These are phyloP conservation scores for Phytophthora syringae DNA, from an alignment of 352 stramenopile genomes.

Conservation along the genomic window DNA sequence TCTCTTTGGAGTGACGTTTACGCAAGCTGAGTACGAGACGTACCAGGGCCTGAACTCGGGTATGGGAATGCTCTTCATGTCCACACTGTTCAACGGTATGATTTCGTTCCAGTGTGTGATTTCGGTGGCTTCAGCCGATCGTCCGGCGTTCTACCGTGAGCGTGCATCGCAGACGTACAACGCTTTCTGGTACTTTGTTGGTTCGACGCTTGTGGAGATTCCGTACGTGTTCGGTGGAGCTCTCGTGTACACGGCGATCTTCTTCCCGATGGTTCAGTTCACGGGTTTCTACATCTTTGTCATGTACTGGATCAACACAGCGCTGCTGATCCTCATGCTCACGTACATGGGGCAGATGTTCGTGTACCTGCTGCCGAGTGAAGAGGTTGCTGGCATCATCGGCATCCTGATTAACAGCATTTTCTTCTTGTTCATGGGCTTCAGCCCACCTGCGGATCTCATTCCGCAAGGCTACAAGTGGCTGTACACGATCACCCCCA, in stretches of 20 bases:
- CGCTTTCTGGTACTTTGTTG: too few relatives aligned
- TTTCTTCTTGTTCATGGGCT: conserved; percentile 49
- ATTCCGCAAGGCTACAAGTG: conserved; percentile 49
- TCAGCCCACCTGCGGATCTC: conserved; percentile 35
- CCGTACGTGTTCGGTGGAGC: conserved; percentile 78
- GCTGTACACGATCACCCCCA: conserved; percentile 48
- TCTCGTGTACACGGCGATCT: conserved; percentile 37
- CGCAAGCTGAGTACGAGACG: conserved; percentile 46
- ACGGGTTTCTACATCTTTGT: conserved; percentile 38
- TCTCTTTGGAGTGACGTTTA: conserved; percentile 81
- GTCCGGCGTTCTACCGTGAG: conserved; percentile 87
- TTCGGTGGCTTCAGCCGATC: conserved; percentile 72
- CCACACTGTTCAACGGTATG: conserved; percentile 84
- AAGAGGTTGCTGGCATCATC: conserved; percentile 35
- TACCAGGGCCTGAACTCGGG: conserved; percentile 58
- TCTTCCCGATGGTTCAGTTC: conserved; percentile 56
- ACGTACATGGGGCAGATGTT: conserved; percentile 51
- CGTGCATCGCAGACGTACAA: conserved; percentile 75
- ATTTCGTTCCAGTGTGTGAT: conserved; percentile 78
- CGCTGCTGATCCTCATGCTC: conserved; percentile 41
- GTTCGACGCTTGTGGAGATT: too few relatives aligned
- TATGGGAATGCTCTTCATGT: conserved; percentile 87
- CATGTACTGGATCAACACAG: conserved; percentile 47
- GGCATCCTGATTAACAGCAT: conserved; percentile 42
- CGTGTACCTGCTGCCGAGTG: conserved; percentile 35